Base-by-base conservation (phyloP, 306 rosid genomes). In the Leucaena leucocephala region DNA sequence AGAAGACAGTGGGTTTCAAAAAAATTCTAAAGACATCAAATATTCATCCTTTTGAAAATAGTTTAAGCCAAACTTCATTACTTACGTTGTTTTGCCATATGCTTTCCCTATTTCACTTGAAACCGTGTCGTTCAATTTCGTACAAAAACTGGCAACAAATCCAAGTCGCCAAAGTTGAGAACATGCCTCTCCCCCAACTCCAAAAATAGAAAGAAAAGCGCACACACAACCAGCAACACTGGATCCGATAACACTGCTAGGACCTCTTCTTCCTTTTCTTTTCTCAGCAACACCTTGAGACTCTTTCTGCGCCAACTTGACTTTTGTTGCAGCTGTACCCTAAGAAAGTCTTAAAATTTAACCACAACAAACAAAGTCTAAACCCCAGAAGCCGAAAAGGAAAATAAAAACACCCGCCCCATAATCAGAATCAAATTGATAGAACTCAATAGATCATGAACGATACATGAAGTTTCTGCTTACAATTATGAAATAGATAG, bases 41-140 rank as follows among this genome's bases (percentile, higher is more conserved):
- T 4, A 21, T 21, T 57, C 66, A 54, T 65, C 46, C 70, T 36
- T 15, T 38, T 16, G 48, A 34, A 33, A 68, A 63, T 64, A 64
- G 54, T 67, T 44, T 14, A 34, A 22, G 80, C 34, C 44, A 69
- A 42, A 46, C 52, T 69, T 61, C 74, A 75, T 65, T 1, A 80
- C 93, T 93, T 84, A 96, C 98, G 98, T 93, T 76, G 89, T 90
- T 85, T 88, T 90, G 34, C 98, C 98, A 81, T 89, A 96, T 54
- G 98, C 99, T 85, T 96, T 96, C 73, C 99, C 99, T 21, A 96
- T 91, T 86, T 96, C 98, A 77, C 99, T 96, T n/a, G 99, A 90
- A 79, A 93, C 93, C 12, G 99, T 96, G 80, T 96, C 99, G 57
- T 90, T 91, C 91, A 93, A 81, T 89, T 96, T 96, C n/a, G 98